A percentile compares a stretch with the other conserved stretches of the same genome.
phyloP scores from a whole-genome alignment of 176 grass and related monocot species.

The Luzula sylvatica region DNA sequence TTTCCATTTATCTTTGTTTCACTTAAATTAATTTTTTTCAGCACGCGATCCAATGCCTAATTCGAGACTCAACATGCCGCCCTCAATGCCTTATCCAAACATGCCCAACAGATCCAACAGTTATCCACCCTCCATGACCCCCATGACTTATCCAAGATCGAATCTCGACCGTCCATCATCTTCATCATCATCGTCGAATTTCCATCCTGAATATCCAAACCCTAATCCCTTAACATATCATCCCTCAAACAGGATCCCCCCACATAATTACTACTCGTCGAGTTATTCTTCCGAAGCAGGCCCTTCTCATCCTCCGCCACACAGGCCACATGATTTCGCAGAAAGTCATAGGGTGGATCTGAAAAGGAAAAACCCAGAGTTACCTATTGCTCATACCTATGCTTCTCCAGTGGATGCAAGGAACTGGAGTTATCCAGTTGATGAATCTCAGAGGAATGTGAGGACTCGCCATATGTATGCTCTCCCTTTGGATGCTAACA shows the following conservation, averaged over 20 bases:
- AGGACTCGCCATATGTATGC: constrained; percentile 12
- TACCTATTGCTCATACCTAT: constrained; percentile 3
- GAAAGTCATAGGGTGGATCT: constrained; percentile 3
- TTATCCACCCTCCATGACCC: neutral
- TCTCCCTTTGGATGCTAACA: constrained; percentile 6
- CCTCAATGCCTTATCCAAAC: constrained; percentile 7
- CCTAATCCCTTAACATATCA: neutral
- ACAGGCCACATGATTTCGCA: constrained; percentile 1
- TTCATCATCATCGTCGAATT: constrained; percentile 12
- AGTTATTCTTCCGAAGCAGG: constrained; percentile 6
- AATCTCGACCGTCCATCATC: constrained; percentile 19
- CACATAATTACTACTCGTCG: neutral
- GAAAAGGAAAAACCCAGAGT: constrained; percentile 17
- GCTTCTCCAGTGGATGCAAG: neutral
- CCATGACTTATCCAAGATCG: constrained; percentile 14
- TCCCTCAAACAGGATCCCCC: neutral
- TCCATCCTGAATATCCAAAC: constrained; percentile 12
- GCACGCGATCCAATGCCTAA: constrained; percentile 10
- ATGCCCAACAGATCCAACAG: constrained; percentile 2
- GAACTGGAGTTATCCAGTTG: constrained; percentile 6
- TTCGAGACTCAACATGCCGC: neutral
- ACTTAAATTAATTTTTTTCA: neutral
- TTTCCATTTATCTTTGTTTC: neutral
- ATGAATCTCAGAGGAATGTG: constrained; percentile 23
- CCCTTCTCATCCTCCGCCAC: constrained; percentile 3